Evolutionary conservation across 148 eudicot species (phyloP), one percentile per base, ranked within the genome.

Genomic region (Gaultheria prostrata): DNA sequence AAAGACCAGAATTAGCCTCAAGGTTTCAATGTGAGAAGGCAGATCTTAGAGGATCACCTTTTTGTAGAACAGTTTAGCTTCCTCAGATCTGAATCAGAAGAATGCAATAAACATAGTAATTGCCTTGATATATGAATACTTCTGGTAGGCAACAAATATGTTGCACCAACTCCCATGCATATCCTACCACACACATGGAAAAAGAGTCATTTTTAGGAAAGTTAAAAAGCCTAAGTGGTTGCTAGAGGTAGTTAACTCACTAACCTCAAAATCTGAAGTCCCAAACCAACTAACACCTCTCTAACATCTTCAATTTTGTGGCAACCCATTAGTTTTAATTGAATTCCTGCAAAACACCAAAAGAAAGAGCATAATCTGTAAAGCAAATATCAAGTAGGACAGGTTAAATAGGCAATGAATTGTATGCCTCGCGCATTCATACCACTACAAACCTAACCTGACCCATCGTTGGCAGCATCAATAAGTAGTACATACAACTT

Each of bases 381-480:
- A 73, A 81, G 46, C 76, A 71, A 18, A 24, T 48, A 57, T 39
- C 7, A 8, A 50, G 54, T 21, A 59, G 53, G 76, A 67, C 56
- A 39, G 49, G 61, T 67, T 43, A 72, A 46, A 80, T 61, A 86
- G 75, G 61, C 50, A 82, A 49, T 28, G 21, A 73, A 77, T 67
- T 14, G 56, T 15, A 85, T 39, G 87, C 84, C 80, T 67, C 83
- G 81, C 86, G 88, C 84, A 85, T 83, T 89, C 93, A 90, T 90
- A 93, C 91, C 91, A 87, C 88, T 86, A 86, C 86, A 82, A 91
- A 86, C 87, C 94, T 91, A 89, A 94, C 97, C 95, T 94, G 93
- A 90, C 89, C 93, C 93, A 86, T 91, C 88, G 83, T 83, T 65
- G 51, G 83, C 75, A 76, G 51, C 77, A 77, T 83, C 70, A 26